phyloP scores from a whole-genome alignment of 2,329 filamentous ascomycete species.

The Colletotrichum lupini region DNA sequence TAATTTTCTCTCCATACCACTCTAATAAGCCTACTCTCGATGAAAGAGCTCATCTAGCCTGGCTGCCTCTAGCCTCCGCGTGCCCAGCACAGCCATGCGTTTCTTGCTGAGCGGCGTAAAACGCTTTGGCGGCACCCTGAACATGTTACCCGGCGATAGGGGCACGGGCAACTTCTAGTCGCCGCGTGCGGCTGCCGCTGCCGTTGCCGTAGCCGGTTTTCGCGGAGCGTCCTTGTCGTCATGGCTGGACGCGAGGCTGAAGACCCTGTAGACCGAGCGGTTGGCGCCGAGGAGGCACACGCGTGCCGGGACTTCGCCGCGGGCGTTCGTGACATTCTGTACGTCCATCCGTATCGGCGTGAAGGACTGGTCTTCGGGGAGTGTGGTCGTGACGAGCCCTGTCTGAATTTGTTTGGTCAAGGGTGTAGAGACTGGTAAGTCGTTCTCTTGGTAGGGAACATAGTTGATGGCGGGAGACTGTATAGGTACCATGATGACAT shows the following conservation, averaged over 20 bases:
- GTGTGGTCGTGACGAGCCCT: background rate
- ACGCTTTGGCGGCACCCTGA: constrained; percentile 29
- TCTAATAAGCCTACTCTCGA: background rate
- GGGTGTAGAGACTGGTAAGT: constrained; percentile 11
- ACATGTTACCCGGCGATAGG: constrained; percentile 31
- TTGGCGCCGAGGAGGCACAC: constrained; percentile 63
- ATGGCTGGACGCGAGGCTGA: constrained; percentile 45
- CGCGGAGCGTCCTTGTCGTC: background rate
- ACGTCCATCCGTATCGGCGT: constrained; percentile 63
- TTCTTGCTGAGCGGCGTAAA: constrained; percentile 32
- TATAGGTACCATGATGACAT: constrained; percentile 50
- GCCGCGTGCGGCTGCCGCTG: background rate
- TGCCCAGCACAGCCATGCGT: constrained; percentile 11
- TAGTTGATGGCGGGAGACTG: constrained; percentile 50
- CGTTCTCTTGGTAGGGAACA: constrained; percentile 45
- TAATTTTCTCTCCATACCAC: background rate
- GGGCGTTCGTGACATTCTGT: constrained; percentile 53
- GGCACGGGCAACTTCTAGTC: constrained; percentile 28
- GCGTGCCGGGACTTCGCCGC: constrained; percentile 60
- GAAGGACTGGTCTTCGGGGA: constrained; percentile 45
- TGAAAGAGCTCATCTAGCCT: constrained; percentile 24
- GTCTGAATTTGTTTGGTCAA: background rate
- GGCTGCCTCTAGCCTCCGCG: background rate
- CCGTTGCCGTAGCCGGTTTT: background rate
- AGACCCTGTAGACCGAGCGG: constrained; percentile 59